Evolutionary conservation across 177 flowering plant genomes (phyloP).

Genomic region (Vitis hybrid): DNA sequence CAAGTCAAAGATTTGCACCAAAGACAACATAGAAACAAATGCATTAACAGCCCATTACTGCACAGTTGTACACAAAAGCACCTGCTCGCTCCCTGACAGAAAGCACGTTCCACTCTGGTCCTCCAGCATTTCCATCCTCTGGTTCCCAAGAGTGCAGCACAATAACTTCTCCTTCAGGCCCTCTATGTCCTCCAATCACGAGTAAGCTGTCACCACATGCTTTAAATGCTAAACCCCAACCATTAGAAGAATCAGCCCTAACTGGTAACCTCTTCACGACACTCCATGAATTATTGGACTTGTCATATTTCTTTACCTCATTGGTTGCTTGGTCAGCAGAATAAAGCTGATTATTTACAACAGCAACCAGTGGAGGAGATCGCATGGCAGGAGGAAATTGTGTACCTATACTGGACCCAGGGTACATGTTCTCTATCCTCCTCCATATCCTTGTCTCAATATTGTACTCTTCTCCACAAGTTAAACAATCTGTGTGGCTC

Average conservation of each 20-base stretch:
- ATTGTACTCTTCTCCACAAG: constrained; percentile 68
- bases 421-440: constrained; percentile 51
- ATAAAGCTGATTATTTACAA: constrained; percentile 53
- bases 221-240: constrained; percentile 61
- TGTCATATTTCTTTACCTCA: constrained; percentile 47
- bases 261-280: constrained; percentile 40
- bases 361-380: constrained; percentile 63
- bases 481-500: constrained; percentile 31
- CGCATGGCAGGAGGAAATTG: constrained; percentile 17
- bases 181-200: constrained; percentile 47
- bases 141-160: constrained; percentile 51
- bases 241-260: constrained; percentile 45
- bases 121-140: constrained; percentile 14
- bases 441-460: constrained; percentile 39
- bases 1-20: background rate
- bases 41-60: constrained; percentile 53
- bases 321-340: constrained; percentile 40
- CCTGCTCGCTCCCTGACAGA: constrained; percentile 37
- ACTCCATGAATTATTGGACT: constrained; percentile 36
- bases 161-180: constrained; percentile 34
- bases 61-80: constrained; percentile 52
- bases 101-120: constrained; percentile 35
- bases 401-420: constrained; percentile 20
- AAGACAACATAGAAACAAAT: constrained; percentile 5
- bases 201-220: constrained; percentile 41